Evolutionary conservation across 305 asterid species (phyloP), one percentile per base, ranked within the genome.

Genomic region (Vinca major): DNA sequence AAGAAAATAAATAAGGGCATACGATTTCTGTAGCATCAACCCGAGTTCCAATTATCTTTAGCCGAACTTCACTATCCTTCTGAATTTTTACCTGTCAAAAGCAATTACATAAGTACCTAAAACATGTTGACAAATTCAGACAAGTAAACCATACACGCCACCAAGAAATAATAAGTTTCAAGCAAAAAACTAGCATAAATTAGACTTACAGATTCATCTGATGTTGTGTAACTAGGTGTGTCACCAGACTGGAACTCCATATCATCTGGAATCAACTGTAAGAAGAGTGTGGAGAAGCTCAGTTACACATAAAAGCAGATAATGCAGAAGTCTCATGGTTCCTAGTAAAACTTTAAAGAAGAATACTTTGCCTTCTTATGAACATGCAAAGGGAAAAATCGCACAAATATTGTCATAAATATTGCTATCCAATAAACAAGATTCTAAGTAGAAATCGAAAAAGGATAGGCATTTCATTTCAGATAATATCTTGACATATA

Each of bases 181-280:
- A 20, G 52, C 45, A 44, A 48, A 45, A 44, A 50, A 39, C 55
- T 56, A 61, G 58, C 21, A 41, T 12, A 21, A 65, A 63, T 67
- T 51, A 37, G 65, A 62, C 94, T n/a, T 80, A 89, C 98, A 54
- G 96, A 93, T 78, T 95, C 96, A 76, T 93, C 97, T 14, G 98
- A 88, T 45, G 98, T 93, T 13, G 98, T 88, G 79, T 90, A 92
- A 76, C 87, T 87, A 43, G 97, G 96, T 75, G 85, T 79, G 68
- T 92, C 97, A 70, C 98, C 97, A 41, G 91, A 79, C 69, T 90
- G 98, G 70, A 90, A 87, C 81, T 93, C 97, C 98, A 93, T 93
- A 67, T 90, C 97, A 75, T 93, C 94, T 1, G 97, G 97, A 60
- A 90, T 93, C 87, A 90, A 85, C 95, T 89, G 72, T 49, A 71